phyloP scores from a whole-genome alignment of 305 asterid genomes.

The Fraxinus sp. region DNA sequence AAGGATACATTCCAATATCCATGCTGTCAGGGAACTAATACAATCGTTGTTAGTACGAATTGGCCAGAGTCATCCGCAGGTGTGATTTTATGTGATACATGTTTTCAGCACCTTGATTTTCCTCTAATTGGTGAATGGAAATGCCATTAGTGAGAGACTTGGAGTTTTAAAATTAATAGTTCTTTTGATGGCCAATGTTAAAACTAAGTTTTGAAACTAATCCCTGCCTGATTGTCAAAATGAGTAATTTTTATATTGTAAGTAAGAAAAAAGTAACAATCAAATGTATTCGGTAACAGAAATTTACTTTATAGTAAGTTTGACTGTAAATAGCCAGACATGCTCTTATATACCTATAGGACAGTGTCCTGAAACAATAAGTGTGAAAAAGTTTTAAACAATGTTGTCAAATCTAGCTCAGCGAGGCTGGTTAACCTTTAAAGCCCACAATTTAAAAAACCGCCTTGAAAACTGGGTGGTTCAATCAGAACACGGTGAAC shows the following conservation, averaged over 20 bases:
- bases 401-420: neutral
- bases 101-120: neutral
- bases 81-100: conserved; percentile 31
- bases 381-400: neutral
- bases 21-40: conserved; percentile 88
- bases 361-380: neutral
- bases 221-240: neutral
- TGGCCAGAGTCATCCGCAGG: conserved; percentile 99
- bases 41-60: conserved; percentile 91
- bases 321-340: neutral
- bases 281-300: neutral
- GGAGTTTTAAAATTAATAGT: neutral
- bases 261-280: neutral
- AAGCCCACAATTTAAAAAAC: too few species aligned
- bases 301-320: neutral
- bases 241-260: neutral
- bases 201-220: neutral
- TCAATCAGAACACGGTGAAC: neutral
- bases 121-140: neutral
- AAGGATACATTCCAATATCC: conserved; percentile 93
- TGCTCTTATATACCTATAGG: neutral
- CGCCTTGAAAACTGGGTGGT: neutral
- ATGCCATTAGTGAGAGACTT: neutral
- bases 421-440: neutral
- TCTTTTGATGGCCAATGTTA: neutral